Conservation (phyloP, 2,329 filamentous ascomycete genomes). For the Fusarium anthophilum region DNA sequence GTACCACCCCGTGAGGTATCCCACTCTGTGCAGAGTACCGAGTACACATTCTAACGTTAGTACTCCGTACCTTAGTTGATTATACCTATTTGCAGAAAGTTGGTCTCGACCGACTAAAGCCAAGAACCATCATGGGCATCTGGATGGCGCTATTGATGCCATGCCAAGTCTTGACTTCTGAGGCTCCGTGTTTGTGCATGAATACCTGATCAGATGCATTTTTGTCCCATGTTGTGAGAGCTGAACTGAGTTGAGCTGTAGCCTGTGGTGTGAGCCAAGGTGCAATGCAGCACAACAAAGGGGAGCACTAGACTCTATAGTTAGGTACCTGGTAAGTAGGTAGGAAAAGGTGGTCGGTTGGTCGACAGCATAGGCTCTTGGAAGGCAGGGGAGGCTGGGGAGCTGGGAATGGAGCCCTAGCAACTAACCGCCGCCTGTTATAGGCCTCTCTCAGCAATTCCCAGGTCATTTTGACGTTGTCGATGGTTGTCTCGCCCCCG, state of each 20-base stretch:
- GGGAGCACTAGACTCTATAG: not conserved
- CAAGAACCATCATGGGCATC: conserved; percentile 15
- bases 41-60: not conserved
- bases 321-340: too few relatives aligned
- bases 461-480: conserved; percentile 33
- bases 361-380: not conserved
- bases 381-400: not conserved
- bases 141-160: conserved; percentile 20
- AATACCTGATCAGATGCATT: conserved; percentile 12
- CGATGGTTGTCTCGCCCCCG: conserved; percentile 21
- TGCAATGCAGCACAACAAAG: not conserved
- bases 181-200: conserved; percentile 24
- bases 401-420: not conserved
- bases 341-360: not conserved
- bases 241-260: not conserved
- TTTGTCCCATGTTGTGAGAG: conserved; percentile 11
- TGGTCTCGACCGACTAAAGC: conserved; percentile 3
- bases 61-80: not conserved
- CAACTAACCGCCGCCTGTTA: conserved; percentile 6
- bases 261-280: conserved; percentile 3
- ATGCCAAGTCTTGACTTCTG: conserved; percentile 25
- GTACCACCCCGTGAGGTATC: not conserved
- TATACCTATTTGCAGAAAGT: not conserved
- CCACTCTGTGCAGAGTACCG: not conserved
- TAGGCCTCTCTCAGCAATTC: conserved; percentile 1